These are phyloP conservation scores for Penstemon davidsonii DNA, from an alignment of 257 asterid genomes.

Conservation along the genomic window DNA sequence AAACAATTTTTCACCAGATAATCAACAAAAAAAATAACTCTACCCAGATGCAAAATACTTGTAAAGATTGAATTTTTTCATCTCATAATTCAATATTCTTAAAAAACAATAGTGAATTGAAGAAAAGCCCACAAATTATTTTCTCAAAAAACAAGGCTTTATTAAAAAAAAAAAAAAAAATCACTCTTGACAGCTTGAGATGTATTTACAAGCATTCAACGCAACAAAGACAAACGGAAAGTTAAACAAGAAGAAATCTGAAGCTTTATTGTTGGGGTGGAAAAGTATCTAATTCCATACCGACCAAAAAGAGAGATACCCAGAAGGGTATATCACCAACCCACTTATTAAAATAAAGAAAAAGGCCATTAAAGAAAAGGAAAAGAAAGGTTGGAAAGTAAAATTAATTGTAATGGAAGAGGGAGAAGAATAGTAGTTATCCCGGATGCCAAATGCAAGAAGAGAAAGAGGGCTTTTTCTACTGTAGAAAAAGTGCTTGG, in stretches of 20 bases:
- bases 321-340: slow-evolving; percentile 37
- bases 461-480: neutral
- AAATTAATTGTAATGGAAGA: neutral
- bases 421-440: slow-evolving; percentile 12
- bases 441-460: slow-evolving; percentile 5
- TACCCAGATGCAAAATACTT: no score
- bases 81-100: no score
- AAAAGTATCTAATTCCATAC: slow-evolving; percentile 36
- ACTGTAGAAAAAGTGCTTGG: slow-evolving; percentile 7
- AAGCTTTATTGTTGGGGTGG: slow-evolving; percentile 32
- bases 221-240: slow-evolving; percentile 12
- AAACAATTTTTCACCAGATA: neutral
- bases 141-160: slow-evolving; percentile 17
- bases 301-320: slow-evolving; percentile 45
- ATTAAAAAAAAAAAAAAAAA: slow-evolving; percentile 26
- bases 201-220: slow-evolving; percentile 35
- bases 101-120: no score
- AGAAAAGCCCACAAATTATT: slow-evolving; percentile 8
- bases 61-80: slow-evolving; percentile 20
- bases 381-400: slow-evolving; percentile 43
- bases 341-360: slow-evolving; percentile 40
- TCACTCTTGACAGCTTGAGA: slow-evolving; percentile 32
- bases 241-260: slow-evolving; percentile 20
- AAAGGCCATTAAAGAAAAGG: slow-evolving; percentile 47
- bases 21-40: no score